Conservation (phyloP, 257 asterid species). For the Penstemon barbatus region DNA sequence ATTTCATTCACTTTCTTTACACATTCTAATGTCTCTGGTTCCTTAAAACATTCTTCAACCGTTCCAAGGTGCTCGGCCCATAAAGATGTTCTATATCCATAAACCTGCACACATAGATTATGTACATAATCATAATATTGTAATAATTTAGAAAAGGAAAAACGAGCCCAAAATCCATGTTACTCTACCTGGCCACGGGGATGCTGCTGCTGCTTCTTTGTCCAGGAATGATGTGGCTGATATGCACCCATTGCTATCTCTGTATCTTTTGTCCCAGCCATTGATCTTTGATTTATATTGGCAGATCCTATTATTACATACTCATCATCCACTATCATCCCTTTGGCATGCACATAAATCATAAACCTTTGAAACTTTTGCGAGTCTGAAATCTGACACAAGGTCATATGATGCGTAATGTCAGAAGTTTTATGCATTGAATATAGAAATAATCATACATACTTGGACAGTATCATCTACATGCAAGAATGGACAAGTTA, state of each 20-base stretch:
- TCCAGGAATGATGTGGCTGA: conserved; percentile 78
- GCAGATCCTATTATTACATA: conserved; percentile 87
- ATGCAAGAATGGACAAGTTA: conserved; percentile 15
- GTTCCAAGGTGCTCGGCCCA: conserved; percentile 91
- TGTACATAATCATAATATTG: too few species aligned
- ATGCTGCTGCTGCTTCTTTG: conserved; percentile 44
- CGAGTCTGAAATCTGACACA: conserved; percentile 64
- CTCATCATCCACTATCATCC: conserved; percentile 92
- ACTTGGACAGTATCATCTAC: conserved; percentile 4
- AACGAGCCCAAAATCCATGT: background rate
- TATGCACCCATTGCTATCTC: conserved; percentile 96
- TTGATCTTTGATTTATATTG: conserved; percentile 86
- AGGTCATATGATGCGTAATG: conserved; percentile 6
- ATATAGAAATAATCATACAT: background rate
- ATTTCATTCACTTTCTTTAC: conserved; percentile 64
- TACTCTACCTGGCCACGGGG: conserved; percentile 75
- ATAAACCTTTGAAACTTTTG: conserved; percentile 70
- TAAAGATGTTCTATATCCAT: conserved; percentile 83
- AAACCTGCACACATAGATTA: conserved; percentile 43
- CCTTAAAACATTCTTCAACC: conserved; percentile 48
- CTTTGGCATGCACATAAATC: conserved; percentile 95
- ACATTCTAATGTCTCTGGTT: conserved; percentile 63
- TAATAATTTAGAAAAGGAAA: background rate
- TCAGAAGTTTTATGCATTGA: conserved; percentile 12
- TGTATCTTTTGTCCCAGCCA: conserved; percentile 92